These are phyloP conservation scores for Tillandsia leiboldiana DNA, from an alignment of 176 grass and related monocot genomes.

Conservation along the genomic window DNA sequence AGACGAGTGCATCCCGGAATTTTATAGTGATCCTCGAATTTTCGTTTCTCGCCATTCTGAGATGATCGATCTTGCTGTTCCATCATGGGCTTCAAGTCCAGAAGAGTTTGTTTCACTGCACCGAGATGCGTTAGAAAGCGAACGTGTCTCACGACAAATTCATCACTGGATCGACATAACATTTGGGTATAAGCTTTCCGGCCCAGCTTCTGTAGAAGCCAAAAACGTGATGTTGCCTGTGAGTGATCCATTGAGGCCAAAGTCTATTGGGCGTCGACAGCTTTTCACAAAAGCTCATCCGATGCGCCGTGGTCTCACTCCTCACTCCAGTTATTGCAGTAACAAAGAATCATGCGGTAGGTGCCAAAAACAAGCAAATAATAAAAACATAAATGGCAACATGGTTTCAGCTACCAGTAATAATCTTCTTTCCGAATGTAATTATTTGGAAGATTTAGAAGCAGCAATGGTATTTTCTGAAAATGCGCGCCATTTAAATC, in stretches of 20 bases:
- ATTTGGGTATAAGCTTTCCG: constrained; percentile 92
- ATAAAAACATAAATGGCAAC: constrained; percentile 5
- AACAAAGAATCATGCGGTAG: constrained; percentile 41
- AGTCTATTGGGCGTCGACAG: constrained; percentile 63
- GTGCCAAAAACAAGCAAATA: constrained; percentile 31
- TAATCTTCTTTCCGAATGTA: constrained; percentile 30
- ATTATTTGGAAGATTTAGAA: constrained; percentile 61
- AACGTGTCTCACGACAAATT: constrained; percentile 68
- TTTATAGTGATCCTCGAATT: constrained; percentile 74
- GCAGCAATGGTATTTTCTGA: constrained; percentile 62
- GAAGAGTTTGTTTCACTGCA: constrained; percentile 92
- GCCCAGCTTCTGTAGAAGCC: constrained; percentile 69
- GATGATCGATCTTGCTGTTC: constrained; percentile 88
- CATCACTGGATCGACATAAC: constrained; percentile 99
- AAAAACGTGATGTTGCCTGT: constrained; percentile 93
- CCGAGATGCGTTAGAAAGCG: constrained; percentile 74
- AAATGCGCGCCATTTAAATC: constrained; percentile 44
- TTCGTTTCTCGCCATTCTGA: constrained; percentile 83
- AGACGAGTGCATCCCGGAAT: constrained; percentile 95
- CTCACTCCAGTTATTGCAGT: constrained; percentile 37
- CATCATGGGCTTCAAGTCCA: constrained; percentile 53
- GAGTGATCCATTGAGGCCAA: constrained; percentile 65
- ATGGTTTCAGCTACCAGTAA: constrained; percentile 14
- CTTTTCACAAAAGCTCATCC: constrained; percentile 85
- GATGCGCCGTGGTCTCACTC: constrained; percentile 35